Percentiles rank a stretch among this genome's conserved stretches.
phyloP scores from a whole-genome alignment of 1,284 basidiomycete species.

The Kalmanozyma brasiliensis region DNA sequence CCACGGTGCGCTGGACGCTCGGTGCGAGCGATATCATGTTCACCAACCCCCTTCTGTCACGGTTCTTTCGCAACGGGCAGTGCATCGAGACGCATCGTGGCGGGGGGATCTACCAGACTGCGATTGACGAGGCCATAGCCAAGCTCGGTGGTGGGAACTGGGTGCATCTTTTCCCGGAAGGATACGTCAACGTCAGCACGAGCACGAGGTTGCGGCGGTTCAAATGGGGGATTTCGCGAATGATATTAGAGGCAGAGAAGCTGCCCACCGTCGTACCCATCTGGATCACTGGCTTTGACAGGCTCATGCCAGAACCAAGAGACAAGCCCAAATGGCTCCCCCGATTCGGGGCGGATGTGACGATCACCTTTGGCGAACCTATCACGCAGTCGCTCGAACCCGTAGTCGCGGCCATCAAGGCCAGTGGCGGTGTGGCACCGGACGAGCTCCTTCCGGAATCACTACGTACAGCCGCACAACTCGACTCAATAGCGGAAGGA shows the following conservation, averaged over 20 bases:
- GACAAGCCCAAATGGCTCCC: slow-evolving; percentile 57
- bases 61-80: slow-evolving; percentile 88
- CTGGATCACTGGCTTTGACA: slow-evolving; percentile 79
- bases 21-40: slow-evolving; percentile 96
- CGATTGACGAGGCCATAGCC: slow-evolving; percentile 82
- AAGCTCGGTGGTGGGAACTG: slow-evolving; percentile 84
- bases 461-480: background rate
- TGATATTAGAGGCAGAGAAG: slow-evolving; percentile 44
- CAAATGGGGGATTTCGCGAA: slow-evolving; percentile 93
- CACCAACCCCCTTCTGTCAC: slow-evolving; percentile 76
- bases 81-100: slow-evolving; percentile 93
- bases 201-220: slow-evolving; percentile 78
- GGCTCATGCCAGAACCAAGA: slow-evolving; percentile 65
- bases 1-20: slow-evolving; percentile 82
- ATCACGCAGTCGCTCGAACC: slow-evolving; percentile 34
- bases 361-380: slow-evolving; percentile 60
- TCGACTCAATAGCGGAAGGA: background rate
- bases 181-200: slow-evolving; percentile 80
- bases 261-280: slow-evolving; percentile 87
- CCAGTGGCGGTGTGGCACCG: slow-evolving; percentile 17
- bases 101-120: slow-evolving; percentile 86
- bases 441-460: slow-evolving; percentile 21
- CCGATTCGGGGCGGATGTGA: slow-evolving; percentile 51
- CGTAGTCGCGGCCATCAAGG: slow-evolving; percentile 17
- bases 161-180: slow-evolving; percentile 96